Evolutionary conservation across 2,329 filamentous ascomycete species (phyloP).

Genomic region (Didymellaceae sp.): DNA sequence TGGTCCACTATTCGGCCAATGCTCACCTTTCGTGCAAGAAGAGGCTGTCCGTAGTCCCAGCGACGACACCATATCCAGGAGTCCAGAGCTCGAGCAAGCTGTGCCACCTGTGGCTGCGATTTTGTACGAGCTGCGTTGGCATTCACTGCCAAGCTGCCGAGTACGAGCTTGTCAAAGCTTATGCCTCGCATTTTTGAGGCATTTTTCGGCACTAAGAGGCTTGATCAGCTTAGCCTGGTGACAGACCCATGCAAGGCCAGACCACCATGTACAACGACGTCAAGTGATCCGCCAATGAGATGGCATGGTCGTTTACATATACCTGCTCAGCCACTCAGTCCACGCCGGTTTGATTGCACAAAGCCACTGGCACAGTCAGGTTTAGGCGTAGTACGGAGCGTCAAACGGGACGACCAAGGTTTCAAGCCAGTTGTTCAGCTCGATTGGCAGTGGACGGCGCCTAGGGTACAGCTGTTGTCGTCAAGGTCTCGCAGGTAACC

Average conservation of each 20-base stretch:
- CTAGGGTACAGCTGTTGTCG: slow-evolving; percentile 17
- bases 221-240: slow-evolving; percentile 30
- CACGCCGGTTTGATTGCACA: slow-evolving; percentile 9
- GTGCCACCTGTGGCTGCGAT: too few relatives aligned
- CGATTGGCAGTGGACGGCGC: slow-evolving; percentile 8
- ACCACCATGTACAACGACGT: not conserved
- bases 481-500: slow-evolving; percentile 6
- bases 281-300: not conserved
- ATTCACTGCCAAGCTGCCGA: slow-evolving; percentile 29
- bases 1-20: too few relatives aligned
- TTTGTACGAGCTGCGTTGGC: too few relatives aligned
- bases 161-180: slow-evolving; percentile 39
- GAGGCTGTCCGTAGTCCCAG: too few relatives aligned
- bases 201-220: slow-evolving; percentile 37
- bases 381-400: slow-evolving; percentile 4
- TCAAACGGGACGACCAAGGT: slow-evolving; percentile 23
- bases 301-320: not conserved
- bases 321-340: slow-evolving; percentile 23
- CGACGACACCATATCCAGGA: too few relatives aligned
- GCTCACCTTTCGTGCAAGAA: too few relatives aligned
- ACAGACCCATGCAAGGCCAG: slow-evolving; percentile 12
- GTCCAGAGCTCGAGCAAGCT: too few relatives aligned
- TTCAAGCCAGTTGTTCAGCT: slow-evolving; percentile 21
- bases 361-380: not conserved
- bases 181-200: slow-evolving; percentile 28